These are phyloP conservation scores for Malassezia restricta DNA, from an alignment of 1,284 basidiomycete species.

Conservation along the genomic window DNA sequence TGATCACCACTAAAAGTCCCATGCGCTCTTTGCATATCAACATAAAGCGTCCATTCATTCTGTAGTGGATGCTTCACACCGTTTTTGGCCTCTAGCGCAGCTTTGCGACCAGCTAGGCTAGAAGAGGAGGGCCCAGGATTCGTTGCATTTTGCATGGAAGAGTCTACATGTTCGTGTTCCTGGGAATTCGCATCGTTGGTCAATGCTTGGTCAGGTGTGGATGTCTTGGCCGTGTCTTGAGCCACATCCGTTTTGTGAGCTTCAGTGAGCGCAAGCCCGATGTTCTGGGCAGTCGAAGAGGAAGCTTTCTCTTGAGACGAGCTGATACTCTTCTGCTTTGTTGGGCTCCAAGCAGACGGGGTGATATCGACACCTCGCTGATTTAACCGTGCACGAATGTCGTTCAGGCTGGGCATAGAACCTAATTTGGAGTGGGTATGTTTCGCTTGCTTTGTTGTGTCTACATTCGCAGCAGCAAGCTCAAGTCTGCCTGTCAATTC, in stretches of 20 bases:
- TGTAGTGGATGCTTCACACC: constrained; percentile 58
- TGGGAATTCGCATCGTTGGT: neutral
- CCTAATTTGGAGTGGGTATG: constrained; percentile 10
- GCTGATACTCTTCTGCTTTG: neutral
- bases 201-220: neutral
- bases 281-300: neutral
- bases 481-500: constrained; percentile 9
- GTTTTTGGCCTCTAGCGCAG: constrained; percentile 8
- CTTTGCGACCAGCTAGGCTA: constrained; percentile 1
- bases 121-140: neutral
- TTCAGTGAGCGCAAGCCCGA: neutral
- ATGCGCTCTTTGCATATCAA: constrained; percentile 51
- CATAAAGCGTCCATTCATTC: constrained; percentile 74
- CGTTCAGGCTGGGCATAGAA: constrained; percentile 36
- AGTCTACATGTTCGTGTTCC: too few species aligned
- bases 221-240: neutral
- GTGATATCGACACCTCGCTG: constrained; percentile 11
- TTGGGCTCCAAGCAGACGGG: constrained; percentile 1
- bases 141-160: neutral
- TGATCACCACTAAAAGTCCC: constrained; percentile 48
- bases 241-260: neutral
- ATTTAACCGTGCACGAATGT: constrained; percentile 34
- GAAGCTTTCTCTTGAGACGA: neutral
- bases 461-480: neutral
- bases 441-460: neutral